Evolutionary conservation across 805 yeast genomes (phyloP), one percentile per base, ranked within the genome.

Genomic region (Saturnispora hagleri): DNA sequence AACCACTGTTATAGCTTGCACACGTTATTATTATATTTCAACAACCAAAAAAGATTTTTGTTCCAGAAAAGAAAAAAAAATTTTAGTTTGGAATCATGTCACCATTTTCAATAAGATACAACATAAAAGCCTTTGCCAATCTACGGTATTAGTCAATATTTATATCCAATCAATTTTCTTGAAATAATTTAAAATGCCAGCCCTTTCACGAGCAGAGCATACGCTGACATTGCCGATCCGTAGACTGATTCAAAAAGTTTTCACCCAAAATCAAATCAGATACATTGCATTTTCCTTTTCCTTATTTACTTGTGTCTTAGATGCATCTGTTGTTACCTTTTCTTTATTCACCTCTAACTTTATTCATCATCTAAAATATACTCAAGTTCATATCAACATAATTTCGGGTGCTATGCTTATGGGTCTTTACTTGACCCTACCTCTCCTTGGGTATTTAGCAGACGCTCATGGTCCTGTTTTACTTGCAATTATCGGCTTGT

Each of bases 401-500:
- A 80, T 91, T 12, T 85, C 95, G 4, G 82, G 89, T 28, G 72
- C 77, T 24, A 81, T 87, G 38, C 83, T 86, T 28, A 64, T 86
- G 53, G 97, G 97, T 2, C 80, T 87, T 80, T 93, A 91, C 64
- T 65, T 89, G 49, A 82, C 91, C 9, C 79, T 91, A 6, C 97
- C 98, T 0, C 61, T 84, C 0, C 66, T 89, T 43, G 97, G 97
- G 0, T 79, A 85, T 56, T 68, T 87, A 47, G 89, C 93, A 2
- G 97, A 89, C 63, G 72, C 82, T n/a, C 86, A 84, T 61, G 95
- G 96, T 0, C 89, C 95, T 1, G 85, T 85, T 10, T 62, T 84
- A 15, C 65, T 89, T 43, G 82, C 90, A 4, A 58, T 82, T 27
- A 59, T 86, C 18, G 77, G 90, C 4, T 67, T 82, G 43, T 52